Conservation (phyloP, 23 red algal species). For the Chondrus crispus region DNA sequence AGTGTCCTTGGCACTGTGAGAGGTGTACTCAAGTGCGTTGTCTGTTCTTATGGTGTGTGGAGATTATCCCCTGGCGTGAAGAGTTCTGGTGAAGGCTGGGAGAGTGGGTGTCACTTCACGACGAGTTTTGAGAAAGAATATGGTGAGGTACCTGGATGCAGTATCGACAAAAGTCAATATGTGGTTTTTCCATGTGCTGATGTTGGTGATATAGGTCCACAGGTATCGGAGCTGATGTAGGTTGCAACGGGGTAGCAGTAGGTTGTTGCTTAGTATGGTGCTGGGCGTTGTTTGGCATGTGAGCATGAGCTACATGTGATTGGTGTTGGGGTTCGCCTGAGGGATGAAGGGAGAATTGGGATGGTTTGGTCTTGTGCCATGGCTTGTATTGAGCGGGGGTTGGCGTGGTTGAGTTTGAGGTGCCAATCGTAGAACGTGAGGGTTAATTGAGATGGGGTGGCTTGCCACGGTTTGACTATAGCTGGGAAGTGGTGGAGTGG, state of each 20-base stretch:
- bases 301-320: background rate
- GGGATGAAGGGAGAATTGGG: background rate
- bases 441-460: background rate
- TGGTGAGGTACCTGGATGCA: background rate
- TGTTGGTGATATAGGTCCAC: background rate
- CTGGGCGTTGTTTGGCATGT: background rate
- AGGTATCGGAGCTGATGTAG: background rate
- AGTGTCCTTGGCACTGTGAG: background rate
- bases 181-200: background rate
- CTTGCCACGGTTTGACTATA: background rate
- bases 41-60: background rate
- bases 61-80: background rate
- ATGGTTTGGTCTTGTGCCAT: background rate
- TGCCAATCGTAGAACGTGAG: background rate
- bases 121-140: background rate
- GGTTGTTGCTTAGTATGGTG: background rate
- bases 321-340: background rate
- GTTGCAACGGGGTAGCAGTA: background rate
- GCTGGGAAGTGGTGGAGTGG: no score
- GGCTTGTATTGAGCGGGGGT: background rate
- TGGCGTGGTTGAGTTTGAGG: background rate
- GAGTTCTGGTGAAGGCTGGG: background rate
- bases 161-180: background rate
- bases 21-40: background rate
- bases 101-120: background rate